A percentile compares a stretch with the other conserved stretches of the same genome.
Conservation (phyloP, 2,329 filamentous ascomycete species). For the Phoma sp. region DNA sequence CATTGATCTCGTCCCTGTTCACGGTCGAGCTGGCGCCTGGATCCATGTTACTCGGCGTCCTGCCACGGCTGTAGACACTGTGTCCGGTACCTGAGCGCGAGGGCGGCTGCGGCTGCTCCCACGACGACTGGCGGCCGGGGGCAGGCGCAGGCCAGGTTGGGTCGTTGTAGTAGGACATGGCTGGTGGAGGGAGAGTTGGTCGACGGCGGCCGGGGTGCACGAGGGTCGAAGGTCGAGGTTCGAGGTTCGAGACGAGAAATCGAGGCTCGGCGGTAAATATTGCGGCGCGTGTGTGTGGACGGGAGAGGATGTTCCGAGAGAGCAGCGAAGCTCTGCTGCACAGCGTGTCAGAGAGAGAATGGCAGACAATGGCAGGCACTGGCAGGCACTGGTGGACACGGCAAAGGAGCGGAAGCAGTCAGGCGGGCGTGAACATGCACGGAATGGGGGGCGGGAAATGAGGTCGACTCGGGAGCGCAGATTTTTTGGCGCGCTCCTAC, state of each 20-base stretch:
- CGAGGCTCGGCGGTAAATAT: neutral
- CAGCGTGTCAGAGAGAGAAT: constrained; percentile 17
- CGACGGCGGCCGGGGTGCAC: constrained; percentile 4
- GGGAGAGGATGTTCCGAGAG: constrained; percentile 15
- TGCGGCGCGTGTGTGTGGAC: neutral
- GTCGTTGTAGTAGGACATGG: constrained; percentile 75
- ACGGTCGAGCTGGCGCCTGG: constrained; percentile 75
- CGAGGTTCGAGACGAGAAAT: no score
- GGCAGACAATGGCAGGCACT: constrained; percentile 26
- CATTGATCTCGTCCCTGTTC: constrained; percentile 71
- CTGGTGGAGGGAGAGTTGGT: constrained; percentile 14
- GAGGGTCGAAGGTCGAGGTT: neutral
- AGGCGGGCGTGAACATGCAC: constrained; percentile 26
- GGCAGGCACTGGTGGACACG: neutral
- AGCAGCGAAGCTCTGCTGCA: constrained; percentile 25
- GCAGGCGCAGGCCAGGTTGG: constrained; percentile 66
- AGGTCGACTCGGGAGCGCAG: constrained; percentile 37
- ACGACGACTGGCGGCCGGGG: constrained; percentile 68
- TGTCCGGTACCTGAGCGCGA: constrained; percentile 70
- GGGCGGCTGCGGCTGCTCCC: constrained; percentile 75
- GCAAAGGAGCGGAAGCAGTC: constrained; percentile 19
- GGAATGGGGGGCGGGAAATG: constrained; percentile 37
- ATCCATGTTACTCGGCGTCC: constrained; percentile 40
- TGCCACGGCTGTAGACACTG: constrained; percentile 20
- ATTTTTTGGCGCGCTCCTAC: constrained; percentile 42